Evolutionary conservation across 2,329 filamentous ascomycete genomes (phyloP).

Genomic region (Colletotrichum nymphaeae): DNA sequence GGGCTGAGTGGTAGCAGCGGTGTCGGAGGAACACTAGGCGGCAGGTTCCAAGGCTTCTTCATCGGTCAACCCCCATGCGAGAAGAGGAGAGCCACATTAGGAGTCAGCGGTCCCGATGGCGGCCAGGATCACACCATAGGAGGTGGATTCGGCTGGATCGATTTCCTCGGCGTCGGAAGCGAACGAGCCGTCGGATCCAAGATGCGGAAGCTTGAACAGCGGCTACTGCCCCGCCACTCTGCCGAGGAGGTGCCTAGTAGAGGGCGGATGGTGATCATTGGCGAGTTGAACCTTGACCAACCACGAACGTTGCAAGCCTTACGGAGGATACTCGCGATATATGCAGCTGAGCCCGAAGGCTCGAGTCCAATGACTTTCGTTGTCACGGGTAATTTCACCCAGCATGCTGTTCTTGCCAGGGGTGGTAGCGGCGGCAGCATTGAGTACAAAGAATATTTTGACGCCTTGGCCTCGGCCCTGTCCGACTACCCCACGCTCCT

Average conservation of each 20-base stretch:
- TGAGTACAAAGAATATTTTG: constrained; percentile 97
- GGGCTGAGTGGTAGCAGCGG: constrained; percentile 82
- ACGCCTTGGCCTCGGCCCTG: constrained; percentile 84
- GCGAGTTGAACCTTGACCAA: constrained; percentile 88
- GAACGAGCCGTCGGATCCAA: constrained; percentile 84
- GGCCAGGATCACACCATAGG: constrained; percentile 72
- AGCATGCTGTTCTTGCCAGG: constrained; percentile 72
- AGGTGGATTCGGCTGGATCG: constrained; percentile 95
- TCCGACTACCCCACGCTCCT: constrained; percentile 87
- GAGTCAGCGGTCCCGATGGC: constrained; percentile 71
- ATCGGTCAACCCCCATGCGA: constrained; percentile 94
- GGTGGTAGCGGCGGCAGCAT: constrained; percentile 84
- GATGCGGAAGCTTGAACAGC: constrained; percentile 84
- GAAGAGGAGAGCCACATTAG: constrained; percentile 81
- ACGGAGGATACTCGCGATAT: constrained; percentile 80
- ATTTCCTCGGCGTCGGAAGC: constrained; percentile 92
- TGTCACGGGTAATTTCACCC: constrained; percentile 85
- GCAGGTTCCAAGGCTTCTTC: constrained; percentile 89
- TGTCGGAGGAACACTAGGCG: constrained; percentile 91
- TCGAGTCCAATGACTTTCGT: constrained; percentile 83
- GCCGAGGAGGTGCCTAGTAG: constrained; percentile 51
- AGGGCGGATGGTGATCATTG: constrained; percentile 77
- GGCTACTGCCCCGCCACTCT: constrained; percentile 64
- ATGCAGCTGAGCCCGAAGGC: constrained; percentile 73
- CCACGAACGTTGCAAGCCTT: constrained; percentile 85